These are phyloP conservation scores for Volvariella surrecta DNA, from an alignment of 1,284 basidiomycete genomes.

Conservation along the genomic window DNA sequence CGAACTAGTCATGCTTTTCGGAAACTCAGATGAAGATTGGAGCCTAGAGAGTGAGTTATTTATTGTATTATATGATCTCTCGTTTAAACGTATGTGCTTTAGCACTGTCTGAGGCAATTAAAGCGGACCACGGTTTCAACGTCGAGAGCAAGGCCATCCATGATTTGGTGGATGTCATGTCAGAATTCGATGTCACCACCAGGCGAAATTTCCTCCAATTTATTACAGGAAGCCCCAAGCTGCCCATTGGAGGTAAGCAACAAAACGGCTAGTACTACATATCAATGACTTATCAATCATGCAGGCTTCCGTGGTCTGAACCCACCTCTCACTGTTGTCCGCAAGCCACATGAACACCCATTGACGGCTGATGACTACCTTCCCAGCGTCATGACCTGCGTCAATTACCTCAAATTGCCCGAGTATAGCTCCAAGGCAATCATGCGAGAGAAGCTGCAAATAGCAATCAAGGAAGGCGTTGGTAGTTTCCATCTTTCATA, in stretches of 20 bases:
- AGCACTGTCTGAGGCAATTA: conserved; percentile 88
- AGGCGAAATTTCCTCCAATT: conserved; percentile 93
- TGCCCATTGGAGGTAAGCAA: conserved; percentile 92
- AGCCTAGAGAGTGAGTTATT: conserved; percentile 68
- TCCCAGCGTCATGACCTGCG: conserved; percentile 98
- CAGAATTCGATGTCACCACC: conserved; percentile 63
- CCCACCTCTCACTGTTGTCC: conserved; percentile 92
- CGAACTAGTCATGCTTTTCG: conserved; percentile 90
- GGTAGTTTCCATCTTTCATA: conserved; percentile 94
- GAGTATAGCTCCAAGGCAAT: conserved; percentile 83
- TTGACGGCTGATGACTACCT: conserved; percentile 91
- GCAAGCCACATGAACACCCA: conserved; percentile 91
- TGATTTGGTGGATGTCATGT: conserved; percentile 83
- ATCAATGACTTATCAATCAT: not conserved
- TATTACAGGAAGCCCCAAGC: conserved; percentile 91
- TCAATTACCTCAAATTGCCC: conserved; percentile 92
- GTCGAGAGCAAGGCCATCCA: conserved; percentile 87
- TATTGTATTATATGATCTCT: not conserved
- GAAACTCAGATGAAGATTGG: conserved; percentile 96
- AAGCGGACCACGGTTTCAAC: conserved; percentile 98
- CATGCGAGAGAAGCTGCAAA: conserved; percentile 71
- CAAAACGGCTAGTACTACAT: too few relatives aligned
- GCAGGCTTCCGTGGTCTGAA: conserved; percentile 94
- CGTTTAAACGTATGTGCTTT: conserved; percentile 9
- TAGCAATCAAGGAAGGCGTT: conserved; percentile 85